phyloP scores from a whole-genome alignment of 2,329 filamentous ascomycete genomes.

The Colletotrichum sp. region DNA sequence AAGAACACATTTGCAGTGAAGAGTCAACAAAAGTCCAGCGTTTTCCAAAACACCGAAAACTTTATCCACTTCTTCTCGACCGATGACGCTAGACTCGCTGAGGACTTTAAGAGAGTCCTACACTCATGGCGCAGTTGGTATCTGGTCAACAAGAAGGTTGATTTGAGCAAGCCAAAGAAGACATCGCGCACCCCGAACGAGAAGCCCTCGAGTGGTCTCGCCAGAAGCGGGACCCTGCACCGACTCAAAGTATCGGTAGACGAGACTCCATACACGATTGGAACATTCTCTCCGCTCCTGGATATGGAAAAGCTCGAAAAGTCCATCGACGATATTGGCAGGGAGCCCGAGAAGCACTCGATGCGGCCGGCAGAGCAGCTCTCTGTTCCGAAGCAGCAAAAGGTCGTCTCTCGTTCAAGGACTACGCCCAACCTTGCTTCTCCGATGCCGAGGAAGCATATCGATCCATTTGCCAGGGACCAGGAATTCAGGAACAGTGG shows the following conservation, averaged over 20 bases:
- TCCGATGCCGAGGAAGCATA: background rate
- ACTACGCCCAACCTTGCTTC: slow-evolving; percentile 1
- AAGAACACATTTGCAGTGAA: slow-evolving; percentile 87
- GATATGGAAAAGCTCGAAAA: slow-evolving; percentile 66
- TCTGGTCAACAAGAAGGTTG: slow-evolving; percentile 72
- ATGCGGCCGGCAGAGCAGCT: background rate
- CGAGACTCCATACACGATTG: slow-evolving; percentile 66
- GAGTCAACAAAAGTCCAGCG: slow-evolving; percentile 85
- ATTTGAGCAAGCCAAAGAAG: slow-evolving; percentile 45
- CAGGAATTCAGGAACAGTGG: slow-evolving; percentile 56
- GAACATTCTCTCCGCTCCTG: slow-evolving; percentile 71
- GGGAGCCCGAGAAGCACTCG: slow-evolving; percentile 35
- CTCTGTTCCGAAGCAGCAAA: background rate
- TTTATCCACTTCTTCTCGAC: slow-evolving; percentile 93
- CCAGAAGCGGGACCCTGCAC: slow-evolving; percentile 35
- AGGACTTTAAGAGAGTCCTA: slow-evolving; percentile 72
- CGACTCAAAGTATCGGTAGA: slow-evolving; percentile 47
- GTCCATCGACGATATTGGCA: slow-evolving; percentile 54
- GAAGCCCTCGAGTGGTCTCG: slow-evolving; percentile 30
- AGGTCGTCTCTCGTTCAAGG: slow-evolving; percentile 10
- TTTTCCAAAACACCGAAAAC: slow-evolving; percentile 83
- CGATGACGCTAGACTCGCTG: slow-evolving; percentile 71
- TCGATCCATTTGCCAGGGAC: slow-evolving; percentile 29
- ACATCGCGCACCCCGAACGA: slow-evolving; percentile 32
- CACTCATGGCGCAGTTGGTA: slow-evolving; percentile 94